phyloP scores from a whole-genome alignment of 1,284 basidiomycete species.

The Megacollybia platyphylla region DNA sequence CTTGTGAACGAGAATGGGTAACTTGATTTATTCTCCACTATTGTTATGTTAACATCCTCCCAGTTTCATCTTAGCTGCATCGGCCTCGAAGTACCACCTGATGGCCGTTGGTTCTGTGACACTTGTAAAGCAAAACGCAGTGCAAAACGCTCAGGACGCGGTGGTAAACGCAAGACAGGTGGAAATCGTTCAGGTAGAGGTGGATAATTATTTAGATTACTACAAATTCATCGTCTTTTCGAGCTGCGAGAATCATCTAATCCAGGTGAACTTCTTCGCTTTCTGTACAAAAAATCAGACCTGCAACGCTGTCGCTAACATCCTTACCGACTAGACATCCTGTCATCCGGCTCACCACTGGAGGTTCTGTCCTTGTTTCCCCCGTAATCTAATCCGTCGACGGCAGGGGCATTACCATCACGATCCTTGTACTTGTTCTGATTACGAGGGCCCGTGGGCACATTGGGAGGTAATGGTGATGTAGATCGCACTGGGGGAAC shows the following conservation, averaged over 20 bases:
- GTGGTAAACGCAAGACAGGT: slow-evolving; percentile 31
- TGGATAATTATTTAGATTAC: slow-evolving; percentile 2
- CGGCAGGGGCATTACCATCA: slow-evolving; percentile 64
- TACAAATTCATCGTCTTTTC: neutral
- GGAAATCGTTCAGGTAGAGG: slow-evolving; percentile 10
- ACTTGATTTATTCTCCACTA: slow-evolving; percentile 19
- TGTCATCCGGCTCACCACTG: slow-evolving; percentile 46
- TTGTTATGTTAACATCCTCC: slow-evolving; percentile 6
- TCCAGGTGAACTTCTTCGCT: neutral
- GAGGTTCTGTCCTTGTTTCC: slow-evolving; percentile 31
- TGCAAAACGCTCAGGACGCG: slow-evolving; percentile 29
- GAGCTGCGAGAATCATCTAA: neutral
- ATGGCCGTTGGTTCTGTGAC: slow-evolving; percentile 78
- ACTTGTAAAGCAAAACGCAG: slow-evolving; percentile 42
- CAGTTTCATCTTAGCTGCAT: slow-evolving; percentile 84
- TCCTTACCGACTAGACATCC: slow-evolving; percentile 13
- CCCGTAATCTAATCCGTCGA: slow-evolving; percentile 77
- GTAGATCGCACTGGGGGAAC: slow-evolving; percentile 53
- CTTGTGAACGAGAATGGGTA: slow-evolving; percentile 92
- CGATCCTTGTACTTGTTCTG: slow-evolving; percentile 82
- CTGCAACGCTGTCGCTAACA: too few species aligned
- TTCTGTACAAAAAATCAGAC: neutral
- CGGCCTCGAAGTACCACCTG: slow-evolving; percentile 57
- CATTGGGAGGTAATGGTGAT: slow-evolving; percentile 69
- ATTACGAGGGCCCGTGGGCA: slow-evolving; percentile 75